A percentile compares a stretch with the other conserved stretches of the same genome.
Conservation (phyloP, 2,329 filamentous ascomycete species). For the Diaporthe nobilis region DNA sequence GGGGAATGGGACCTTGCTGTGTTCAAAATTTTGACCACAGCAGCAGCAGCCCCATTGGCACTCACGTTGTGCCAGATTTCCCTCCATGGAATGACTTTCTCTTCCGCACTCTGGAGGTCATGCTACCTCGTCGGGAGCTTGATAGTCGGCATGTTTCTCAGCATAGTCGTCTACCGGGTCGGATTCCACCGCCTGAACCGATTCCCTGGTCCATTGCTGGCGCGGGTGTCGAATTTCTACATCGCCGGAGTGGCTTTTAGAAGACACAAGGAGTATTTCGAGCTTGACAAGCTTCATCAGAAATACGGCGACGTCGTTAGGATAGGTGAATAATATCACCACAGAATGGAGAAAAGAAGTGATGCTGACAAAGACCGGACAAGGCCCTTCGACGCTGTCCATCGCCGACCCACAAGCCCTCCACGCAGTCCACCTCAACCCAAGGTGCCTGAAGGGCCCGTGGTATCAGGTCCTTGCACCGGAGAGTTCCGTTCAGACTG, state of each 20-base stretch:
- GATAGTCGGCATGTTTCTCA: conserved; percentile 28
- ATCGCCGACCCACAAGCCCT: conserved; percentile 32
- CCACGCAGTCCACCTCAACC: conserved; percentile 15
- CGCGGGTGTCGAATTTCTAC: conserved; percentile 34
- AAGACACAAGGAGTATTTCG: conserved; percentile 21
- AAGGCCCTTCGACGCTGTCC: conserved; percentile 32
- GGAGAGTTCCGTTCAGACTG: conserved; percentile 28
- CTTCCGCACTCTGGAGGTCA: conserved; percentile 8
- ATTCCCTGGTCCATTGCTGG: conserved; percentile 37
- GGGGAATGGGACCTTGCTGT: conserved; percentile 37
- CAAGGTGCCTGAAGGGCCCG: conserved; percentile 29
- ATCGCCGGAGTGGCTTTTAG: not conserved
- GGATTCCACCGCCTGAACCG: conserved; percentile 35
- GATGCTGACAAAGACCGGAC: not conserved
- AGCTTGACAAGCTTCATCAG: conserved; percentile 28
- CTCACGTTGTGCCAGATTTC: conserved; percentile 8
- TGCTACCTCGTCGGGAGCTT: conserved; percentile 2
- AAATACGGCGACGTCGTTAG: conserved; percentile 36
- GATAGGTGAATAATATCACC: conserved; percentile 7
- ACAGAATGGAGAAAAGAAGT: not conserved
- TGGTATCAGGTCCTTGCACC: conserved; percentile 25
- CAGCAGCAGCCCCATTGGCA: conserved; percentile 24
- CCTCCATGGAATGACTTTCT: not conserved
- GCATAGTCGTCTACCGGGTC: conserved; percentile 37
- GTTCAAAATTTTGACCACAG: conserved; percentile 7